phyloP scores from a whole-genome alignment of 352 stramenopile species.

The Phytophthora tubulina region DNA sequence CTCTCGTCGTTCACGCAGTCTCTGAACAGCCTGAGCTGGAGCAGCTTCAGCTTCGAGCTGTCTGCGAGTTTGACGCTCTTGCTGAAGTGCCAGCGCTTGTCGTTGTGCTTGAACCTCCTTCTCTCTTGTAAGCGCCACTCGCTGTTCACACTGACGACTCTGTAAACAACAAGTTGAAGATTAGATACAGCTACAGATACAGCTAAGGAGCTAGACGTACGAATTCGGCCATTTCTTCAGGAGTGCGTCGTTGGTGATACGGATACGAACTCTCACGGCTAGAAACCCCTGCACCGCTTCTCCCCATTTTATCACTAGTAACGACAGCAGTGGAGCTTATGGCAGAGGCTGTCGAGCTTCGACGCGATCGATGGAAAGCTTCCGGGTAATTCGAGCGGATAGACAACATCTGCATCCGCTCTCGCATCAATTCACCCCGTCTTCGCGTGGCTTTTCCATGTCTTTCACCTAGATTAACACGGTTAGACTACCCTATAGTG shows the following conservation, averaged over 20 bases:
- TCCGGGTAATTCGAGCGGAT: slow-evolving; percentile 59
- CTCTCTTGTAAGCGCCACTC: slow-evolving; percentile 51
- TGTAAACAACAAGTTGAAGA: slow-evolving; percentile 21
- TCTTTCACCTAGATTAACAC: slow-evolving; percentile 47
- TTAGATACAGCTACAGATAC: neutral
- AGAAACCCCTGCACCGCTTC: neutral
- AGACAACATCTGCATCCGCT: slow-evolving; percentile 56
- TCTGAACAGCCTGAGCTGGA: slow-evolving; percentile 49
- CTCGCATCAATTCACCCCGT: slow-evolving; percentile 56
- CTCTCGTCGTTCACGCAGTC: slow-evolving; percentile 61
- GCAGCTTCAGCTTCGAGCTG: slow-evolving; percentile 45
- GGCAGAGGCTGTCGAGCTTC: slow-evolving; percentile 10
- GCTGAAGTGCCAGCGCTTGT: slow-evolving; percentile 39
- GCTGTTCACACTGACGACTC: slow-evolving; percentile 63
- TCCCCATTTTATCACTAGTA: slow-evolving; percentile 8
- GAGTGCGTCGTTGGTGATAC: slow-evolving; percentile 20
- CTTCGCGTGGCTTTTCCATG: slow-evolving; percentile 64
- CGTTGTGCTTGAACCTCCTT: slow-evolving; percentile 43
- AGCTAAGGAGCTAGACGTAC: slow-evolving; percentile 32
- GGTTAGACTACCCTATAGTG: too few relatives aligned
- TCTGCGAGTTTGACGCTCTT: slow-evolving; percentile 46
- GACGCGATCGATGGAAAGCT: slow-evolving; percentile 35
- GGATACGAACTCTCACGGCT: slow-evolving; percentile 23
- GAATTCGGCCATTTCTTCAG: slow-evolving; percentile 42
- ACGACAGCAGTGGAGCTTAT: slow-evolving; percentile 1